Conservation (phyloP, 140 eudicot genomes). For the Bidens hawaiensis region DNA sequence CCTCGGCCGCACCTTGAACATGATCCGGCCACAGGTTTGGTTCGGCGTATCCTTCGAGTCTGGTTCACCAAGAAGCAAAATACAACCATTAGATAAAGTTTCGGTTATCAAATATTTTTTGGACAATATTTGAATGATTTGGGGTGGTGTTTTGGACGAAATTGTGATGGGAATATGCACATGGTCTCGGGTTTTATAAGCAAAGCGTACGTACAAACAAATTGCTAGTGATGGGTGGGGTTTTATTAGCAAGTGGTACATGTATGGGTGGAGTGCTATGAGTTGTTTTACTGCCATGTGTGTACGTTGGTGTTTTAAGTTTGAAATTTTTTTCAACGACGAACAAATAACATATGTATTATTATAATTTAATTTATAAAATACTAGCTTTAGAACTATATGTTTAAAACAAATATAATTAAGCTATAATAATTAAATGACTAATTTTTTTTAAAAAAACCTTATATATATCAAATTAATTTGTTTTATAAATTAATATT, state of each 20-base stretch:
- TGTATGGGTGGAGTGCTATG: background rate
- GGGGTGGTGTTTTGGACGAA: background rate
- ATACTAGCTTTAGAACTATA: too few species aligned
- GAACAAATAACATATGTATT: too few species aligned
- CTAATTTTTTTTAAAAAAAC: too few species aligned
- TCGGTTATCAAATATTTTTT: background rate
- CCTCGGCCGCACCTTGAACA: constrained; percentile 62
- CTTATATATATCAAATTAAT: too few species aligned
- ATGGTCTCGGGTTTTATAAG: constrained; percentile 9
- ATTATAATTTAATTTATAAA: too few species aligned
- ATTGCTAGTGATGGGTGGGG: constrained; percentile 1
- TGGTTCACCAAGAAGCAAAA: constrained; percentile 76
- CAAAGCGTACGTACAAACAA: constrained; percentile 2
- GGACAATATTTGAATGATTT: background rate
- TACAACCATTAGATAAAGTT: constrained; percentile 41
- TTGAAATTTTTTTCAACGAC: background rate
- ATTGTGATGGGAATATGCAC: background rate
- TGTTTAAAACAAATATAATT: too few species aligned
- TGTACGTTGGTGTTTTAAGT: background rate
- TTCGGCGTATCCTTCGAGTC: constrained; percentile 39
- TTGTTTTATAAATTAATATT: too few species aligned
- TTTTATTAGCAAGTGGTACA: too few species aligned
- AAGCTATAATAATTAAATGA: too few species aligned
- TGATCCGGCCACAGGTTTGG: constrained; percentile 67
- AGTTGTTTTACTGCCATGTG: constrained; percentile 13